Evolutionary conservation across 495 filamentous ascomycete genomes (phyloP), one percentile per base, ranked within the genome.

Genomic region (Chaetomium fimeti): DNA sequence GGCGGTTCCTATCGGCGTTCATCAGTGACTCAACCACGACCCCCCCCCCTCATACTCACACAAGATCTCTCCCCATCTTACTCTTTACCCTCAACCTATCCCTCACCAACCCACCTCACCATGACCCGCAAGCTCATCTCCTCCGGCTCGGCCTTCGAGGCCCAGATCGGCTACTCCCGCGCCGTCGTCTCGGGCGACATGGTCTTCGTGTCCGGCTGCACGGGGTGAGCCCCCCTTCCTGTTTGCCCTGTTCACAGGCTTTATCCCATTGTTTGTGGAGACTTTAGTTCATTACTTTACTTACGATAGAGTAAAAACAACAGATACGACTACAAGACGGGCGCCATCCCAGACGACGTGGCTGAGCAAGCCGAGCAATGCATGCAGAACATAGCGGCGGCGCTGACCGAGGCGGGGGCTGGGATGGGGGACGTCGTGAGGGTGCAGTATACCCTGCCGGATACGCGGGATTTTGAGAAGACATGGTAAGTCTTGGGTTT

Each of bases 171-270:
- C 47, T 79, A 79, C 68, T 77, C 76, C 7, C 71, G 77, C 20
- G 77, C 77, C 40, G 75, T 79, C 5, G 69, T 79, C 20, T 49
- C 57, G 1, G 76, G 75, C 7, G 73, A 76, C 49, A 69, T 71
- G 48, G 59, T 78, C 11, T 77, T 79, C 55, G 77, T 79, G 0
- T 77, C 76, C 0, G 77, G 77, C 6, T 77, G 75, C 54, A 79
- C 76, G 0, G 76, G 77, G 74, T 77, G 54, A 64, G 28, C 38
- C 16, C n/a, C 4, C 20, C 42, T 25, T 43, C 40, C 18, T 27
- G 36, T 22, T 47, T 54, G 27, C 56, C 52, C 52, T 38, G 18
- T 15, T 45, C 12, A 5, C 3, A 9, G 12, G 42, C 18, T 45
- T 45, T 7, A 32, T 7, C 29, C 29, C 3, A 7, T 7, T 7